Evolutionary conservation across 2,329 filamentous ascomycete genomes (phyloP), one percentile per base, ranked within the genome.

Genomic region (Fusarium decemcellulare): DNA sequence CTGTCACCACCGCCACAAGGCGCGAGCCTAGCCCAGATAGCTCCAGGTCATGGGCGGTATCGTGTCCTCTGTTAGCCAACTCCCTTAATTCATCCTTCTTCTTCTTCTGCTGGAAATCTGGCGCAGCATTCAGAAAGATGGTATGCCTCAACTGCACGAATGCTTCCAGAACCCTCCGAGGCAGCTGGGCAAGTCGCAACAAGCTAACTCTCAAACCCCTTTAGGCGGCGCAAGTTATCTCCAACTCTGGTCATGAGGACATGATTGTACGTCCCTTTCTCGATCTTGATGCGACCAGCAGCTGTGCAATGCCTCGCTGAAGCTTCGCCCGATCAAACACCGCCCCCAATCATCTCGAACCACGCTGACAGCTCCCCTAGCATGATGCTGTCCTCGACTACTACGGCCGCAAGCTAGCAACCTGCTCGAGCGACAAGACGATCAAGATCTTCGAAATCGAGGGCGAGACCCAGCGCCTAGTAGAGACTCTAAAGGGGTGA

Each of bases 361-460:
- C 68, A 43, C 37, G 47, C 69, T 72, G 59, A 72, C 72, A 63
- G 61, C 62, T 52, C 58, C 36, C 56, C 58, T 73, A 94, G 95
- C 96, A 99, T 82, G 96, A 99, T 88, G 96, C 96, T 71, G 95
- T 97, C 72, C 91, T 99, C 78, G 96, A 99, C 82, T 99, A 98
- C 86, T 99, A 98, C 82, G 96, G 96, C 78, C 91, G 96, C 73
- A 92, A 95, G 78, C 90, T 99, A 75, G 96, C 96, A 68, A 99
- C 96, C 72, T 98, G 96, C 83, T 98, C 95, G 37, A 98, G 95
- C 72, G 96, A 99, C 84, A 95, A 96, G 80, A 98, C 95, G 50
- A 97, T 99, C 86, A 98, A 98, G 86, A 98, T 99, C 79, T 99
- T 98, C 79, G 96, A 99, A 83, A 92, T 99, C 59, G 95, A 98